Percentiles rank a stretch among this genome's conserved stretches.
Conservation (phyloP, 225 moss, liverwort and hornwort genomes). For the Polytrichum commune region DNA sequence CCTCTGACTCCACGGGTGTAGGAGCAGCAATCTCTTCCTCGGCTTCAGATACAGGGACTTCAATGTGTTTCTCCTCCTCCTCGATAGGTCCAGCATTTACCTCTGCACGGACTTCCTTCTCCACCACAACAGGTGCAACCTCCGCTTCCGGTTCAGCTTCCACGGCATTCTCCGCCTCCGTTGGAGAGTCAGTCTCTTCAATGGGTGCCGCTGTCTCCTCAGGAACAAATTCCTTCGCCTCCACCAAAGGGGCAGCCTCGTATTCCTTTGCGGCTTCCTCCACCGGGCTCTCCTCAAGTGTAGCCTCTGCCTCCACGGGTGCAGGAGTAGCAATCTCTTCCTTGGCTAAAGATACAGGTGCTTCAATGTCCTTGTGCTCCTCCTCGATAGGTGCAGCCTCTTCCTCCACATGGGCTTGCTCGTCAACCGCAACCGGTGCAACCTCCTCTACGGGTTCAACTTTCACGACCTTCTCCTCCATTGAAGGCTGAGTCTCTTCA, state of each 20-base stretch:
- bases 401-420: no score
- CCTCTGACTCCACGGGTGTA: no score
- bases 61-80: no score
- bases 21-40: no score
- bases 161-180: background rate
- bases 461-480: background rate
- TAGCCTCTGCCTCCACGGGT: background rate
- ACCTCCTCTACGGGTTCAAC: background rate
- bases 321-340: background rate
- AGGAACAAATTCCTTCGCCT: no score
- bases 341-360: accelerated
- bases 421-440: background rate
- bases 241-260: background rate
- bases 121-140: no score
- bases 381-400: background rate
- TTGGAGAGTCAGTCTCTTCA: background rate
- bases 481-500: background rate
- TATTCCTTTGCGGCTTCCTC: background rate
- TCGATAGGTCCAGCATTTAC: no score
- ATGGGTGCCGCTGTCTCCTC: background rate
- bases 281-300: background rate
- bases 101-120: no score
- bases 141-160: no score
- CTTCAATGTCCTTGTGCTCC: background rate
- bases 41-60: accelerated